Percentiles rank a stretch among this genome's conserved stretches.
These are phyloP conservation scores for Calonectria fujianensis DNA, from an alignment of 2,329 filamentous ascomycete species.

Conservation along the genomic window DNA sequence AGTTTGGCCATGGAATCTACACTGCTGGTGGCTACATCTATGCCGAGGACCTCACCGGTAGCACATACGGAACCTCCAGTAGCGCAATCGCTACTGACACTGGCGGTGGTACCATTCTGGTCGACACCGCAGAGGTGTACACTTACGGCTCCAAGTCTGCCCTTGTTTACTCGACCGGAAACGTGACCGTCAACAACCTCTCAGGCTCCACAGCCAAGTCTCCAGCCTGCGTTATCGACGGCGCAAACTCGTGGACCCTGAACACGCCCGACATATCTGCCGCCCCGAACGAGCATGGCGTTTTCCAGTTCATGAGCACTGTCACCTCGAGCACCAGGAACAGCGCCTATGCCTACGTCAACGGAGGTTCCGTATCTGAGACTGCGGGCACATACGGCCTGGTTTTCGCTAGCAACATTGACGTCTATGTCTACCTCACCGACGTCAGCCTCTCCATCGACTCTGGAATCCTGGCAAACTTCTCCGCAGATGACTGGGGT, in stretches of 20 bases:
- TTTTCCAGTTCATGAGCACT: conserved; percentile 39
- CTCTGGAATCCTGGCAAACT: conserved; percentile 33
- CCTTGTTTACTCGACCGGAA: conserved; percentile 32
- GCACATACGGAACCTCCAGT: conserved; percentile 32
- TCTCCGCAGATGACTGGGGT: conserved; percentile 35
- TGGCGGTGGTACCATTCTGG: conserved; percentile 29
- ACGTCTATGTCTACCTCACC: conserved; percentile 29
- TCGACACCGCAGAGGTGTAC: conserved; percentile 15
- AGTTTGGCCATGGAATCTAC: conserved; percentile 32
- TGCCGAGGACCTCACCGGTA: conserved; percentile 31
- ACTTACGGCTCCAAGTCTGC: conserved; percentile 33
- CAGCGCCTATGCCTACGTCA: conserved; percentile 32
- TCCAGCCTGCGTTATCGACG: conserved; percentile 32
- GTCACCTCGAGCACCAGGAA: conserved; percentile 3
- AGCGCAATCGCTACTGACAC: conserved; percentile 33
- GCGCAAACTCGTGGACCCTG: conserved; percentile 34
- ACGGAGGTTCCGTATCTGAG: conserved; percentile 30
- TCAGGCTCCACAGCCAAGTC: conserved; percentile 16
- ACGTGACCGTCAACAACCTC: conserved; percentile 30
- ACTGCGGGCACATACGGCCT: conserved; percentile 25
- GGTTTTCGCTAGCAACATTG: conserved; percentile 30
- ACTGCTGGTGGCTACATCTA: conserved; percentile 33
- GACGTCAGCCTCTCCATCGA: conserved; percentile 26
- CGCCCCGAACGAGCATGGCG: conserved; percentile 29
- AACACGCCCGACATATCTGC: conserved; percentile 24